Percentiles rank a stretch among this genome's conserved stretches.
These are phyloP conservation scores for Anthracocystis setariae DNA, from an alignment of 1,284 basidiomycete genomes.

Conservation along the genomic window DNA sequence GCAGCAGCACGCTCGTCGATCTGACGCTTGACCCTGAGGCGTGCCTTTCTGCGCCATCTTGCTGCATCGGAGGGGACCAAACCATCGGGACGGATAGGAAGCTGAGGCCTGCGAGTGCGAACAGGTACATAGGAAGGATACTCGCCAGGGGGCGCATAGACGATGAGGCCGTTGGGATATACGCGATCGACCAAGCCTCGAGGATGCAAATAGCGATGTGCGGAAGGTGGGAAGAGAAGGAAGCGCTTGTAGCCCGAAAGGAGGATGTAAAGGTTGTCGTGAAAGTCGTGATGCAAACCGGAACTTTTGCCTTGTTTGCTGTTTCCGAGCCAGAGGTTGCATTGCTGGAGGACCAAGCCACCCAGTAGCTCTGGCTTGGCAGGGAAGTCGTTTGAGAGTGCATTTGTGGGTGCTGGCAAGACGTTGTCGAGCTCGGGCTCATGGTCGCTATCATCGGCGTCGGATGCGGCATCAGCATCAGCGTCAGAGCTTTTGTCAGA, in stretches of 20 bases:
- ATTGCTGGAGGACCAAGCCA: conserved; percentile 64
- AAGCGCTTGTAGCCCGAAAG: conserved; percentile 65
- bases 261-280: conserved; percentile 66
- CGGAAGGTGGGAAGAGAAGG: conserved; percentile 64
- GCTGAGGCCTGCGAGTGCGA: conserved; percentile 21
- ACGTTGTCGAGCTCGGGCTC: conserved; percentile 56
- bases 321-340: conserved; percentile 66
- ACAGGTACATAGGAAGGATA: conserved; percentile 39
- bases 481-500: conserved; percentile 34
- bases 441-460: conserved; percentile 36
- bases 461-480: conserved; percentile 31
- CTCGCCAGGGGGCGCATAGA: conserved; percentile 50
- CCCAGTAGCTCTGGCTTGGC: conserved; percentile 59
- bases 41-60: conserved; percentile 55
- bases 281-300: conserved; percentile 66
- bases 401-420: conserved; percentile 60
- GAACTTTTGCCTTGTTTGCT: conserved; percentile 55
- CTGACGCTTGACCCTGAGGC: conserved; percentile 39
- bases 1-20: conserved; percentile 55
- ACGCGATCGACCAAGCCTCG: conserved; percentile 52
- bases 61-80: conserved; percentile 61
- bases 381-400: conserved; percentile 60
- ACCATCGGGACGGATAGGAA: conserved; percentile 59
- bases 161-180: conserved; percentile 62
- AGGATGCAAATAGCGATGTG: conserved; percentile 55